Conservation (phyloP, 2,329 filamentous ascomycete genomes). For the Verticillium albo-atrum region DNA sequence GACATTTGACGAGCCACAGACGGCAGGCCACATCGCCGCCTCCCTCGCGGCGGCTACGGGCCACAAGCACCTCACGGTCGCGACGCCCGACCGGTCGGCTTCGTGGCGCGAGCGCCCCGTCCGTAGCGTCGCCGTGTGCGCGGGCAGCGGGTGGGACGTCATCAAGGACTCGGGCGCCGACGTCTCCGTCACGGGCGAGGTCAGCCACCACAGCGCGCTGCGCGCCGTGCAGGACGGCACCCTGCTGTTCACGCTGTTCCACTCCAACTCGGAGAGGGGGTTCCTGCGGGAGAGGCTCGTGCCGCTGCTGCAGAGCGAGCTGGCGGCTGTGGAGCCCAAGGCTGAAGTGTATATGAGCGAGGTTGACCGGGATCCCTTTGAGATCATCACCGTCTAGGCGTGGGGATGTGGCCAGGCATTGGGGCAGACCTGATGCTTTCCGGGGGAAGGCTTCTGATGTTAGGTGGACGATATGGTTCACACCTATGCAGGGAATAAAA, state of each 20-base stretch:
- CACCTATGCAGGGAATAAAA: no score
- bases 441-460: no score
- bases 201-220: conserved; percentile 89
- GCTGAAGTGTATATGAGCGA: conserved; percentile 71
- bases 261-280: conserved; percentile 86
- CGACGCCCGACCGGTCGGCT: conserved; percentile 42
- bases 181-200: conserved; percentile 84
- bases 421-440: no score
- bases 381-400: conserved; percentile 39
- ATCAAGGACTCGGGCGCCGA: conserved; percentile 69
- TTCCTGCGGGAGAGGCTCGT: conserved; percentile 72
- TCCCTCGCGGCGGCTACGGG: conserved; percentile 65
- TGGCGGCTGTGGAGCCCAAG: conserved; percentile 45
- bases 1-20: conserved; percentile 31
- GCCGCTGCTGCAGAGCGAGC: conserved; percentile 54
- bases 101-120: conserved; percentile 38
- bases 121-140: conserved; percentile 75
- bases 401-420: no score
- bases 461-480: no score
- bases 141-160: conserved; percentile 78
- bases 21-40: conserved; percentile 39
- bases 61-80: conserved; percentile 49
- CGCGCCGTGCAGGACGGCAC: conserved; percentile 79
- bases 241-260: conserved; percentile 80
- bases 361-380: conserved; percentile 82